Base-by-base conservation (phyloP, 2,329 filamentous ascomycete genomes). In the Dichotomopilus funicola region DNA sequence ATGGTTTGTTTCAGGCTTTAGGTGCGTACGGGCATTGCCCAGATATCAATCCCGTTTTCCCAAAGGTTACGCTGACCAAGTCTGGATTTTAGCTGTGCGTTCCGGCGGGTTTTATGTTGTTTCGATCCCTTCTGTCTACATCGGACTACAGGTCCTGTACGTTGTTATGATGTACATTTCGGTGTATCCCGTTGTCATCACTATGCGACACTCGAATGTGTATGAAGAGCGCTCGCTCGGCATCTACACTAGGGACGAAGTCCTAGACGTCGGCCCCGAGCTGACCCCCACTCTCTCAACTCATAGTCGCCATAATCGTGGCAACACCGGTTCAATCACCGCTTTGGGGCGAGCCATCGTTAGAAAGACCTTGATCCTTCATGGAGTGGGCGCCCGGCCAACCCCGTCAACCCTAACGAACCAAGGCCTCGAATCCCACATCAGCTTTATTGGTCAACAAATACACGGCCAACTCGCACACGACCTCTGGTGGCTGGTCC, bases 181-280 rank as follows among this genome's bases (percentile, higher is more conserved):
- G 0, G 80, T 78, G 2, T 85, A 83, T 57, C 83, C 83, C 0
- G 77, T 85, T 27, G 78, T 80, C 33, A 81, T 86, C 56, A 82
- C 79, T 1, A 80, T 86, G 70, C 79, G 85, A 34, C 82, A 85
- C 65, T 86, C 84, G 41, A 88, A 88, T 64, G 81, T 87, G 35
- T 89, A 89, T 64, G 85, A 88, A 65, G 85, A 89, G 63, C 75
- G 82, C 6, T 84, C 81, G 0, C 72, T 88, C 1, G 84, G 84
- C 0, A 78, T 85, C 36, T 81, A 83, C 56, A 70, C 70, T 43
- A 70, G 74, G 40, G 64, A 68, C 19, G 65, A 64, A 31, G 59
- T 65, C 11, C 52, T 57, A 5, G 64, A 70, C 9, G 10, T 40
- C 1, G 70, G 74, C 45, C 53, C 62, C 7, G 59, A 65, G 33